These are phyloP conservation scores for Casuarina equisetifolia DNA, from an alignment of 306 rosid genomes.

Conservation along the genomic window DNA sequence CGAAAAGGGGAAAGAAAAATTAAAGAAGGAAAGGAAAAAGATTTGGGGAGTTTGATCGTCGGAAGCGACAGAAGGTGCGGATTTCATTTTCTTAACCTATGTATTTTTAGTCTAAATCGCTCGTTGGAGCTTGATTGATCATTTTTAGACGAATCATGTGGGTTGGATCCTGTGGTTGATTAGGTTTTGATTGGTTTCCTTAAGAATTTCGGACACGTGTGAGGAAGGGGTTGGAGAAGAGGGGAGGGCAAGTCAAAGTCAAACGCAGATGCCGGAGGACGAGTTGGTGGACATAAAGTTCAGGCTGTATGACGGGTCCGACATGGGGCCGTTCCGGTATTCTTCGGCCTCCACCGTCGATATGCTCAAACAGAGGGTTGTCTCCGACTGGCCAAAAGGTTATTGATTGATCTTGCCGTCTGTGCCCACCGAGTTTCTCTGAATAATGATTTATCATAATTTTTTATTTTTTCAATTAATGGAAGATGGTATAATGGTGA, in stretches of 20 bases:
- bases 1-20: neutral
- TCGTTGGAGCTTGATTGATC: no score
- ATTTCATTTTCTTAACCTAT: no score
- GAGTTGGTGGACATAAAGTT: conserved; percentile 78
- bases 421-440: neutral
- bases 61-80: neutral
- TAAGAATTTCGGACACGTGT: conserved; percentile 25
- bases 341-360: conserved; percentile 81
- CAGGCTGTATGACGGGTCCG: conserved; percentile 84
- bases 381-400: conserved; percentile 98
- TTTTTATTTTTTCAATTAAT: conserved; percentile 1
- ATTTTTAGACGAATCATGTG: no score
- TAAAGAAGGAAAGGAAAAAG: neutral
- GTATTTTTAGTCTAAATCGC: neutral
- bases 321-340: conserved; percentile 83
- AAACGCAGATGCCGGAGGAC: conserved; percentile 79
- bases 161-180: no score
- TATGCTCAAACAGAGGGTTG: conserved; percentile 84
- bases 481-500: neutral
- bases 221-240: conserved; percentile 20
- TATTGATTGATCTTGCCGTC: conserved; percentile 4
- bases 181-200: conserved; percentile 5
- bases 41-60: conserved; percentile 21
- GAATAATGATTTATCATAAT: neutral
- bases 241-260: conserved; percentile 14